Evolutionary conservation across 495 filamentous ascomycete species (phyloP), one percentile per base, ranked within the genome.

Genomic region (Penicillium crystallinum): DNA sequence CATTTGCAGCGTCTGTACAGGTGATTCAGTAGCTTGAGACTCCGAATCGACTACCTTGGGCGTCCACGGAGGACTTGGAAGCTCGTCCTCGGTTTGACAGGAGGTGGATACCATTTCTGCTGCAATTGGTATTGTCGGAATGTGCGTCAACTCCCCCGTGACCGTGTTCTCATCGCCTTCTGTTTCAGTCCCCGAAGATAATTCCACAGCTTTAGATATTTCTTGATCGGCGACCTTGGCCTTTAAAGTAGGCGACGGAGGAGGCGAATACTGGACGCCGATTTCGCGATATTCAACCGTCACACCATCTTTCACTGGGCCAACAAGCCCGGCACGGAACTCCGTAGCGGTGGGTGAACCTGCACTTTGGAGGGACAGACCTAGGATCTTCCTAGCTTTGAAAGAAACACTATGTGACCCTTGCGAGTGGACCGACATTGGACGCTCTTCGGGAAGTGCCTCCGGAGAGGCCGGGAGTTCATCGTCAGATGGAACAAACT

Each of bases 221-320:
- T 29, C 7, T 9, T 34, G 17, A 4, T 33, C 37, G 9, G 57
- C 56, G 22, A n/a, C 38, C 22, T 39, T 47, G 8, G 45, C 33
- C 17, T 67, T 54, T n/a, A 80, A 45, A 38, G 70, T 74, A 6
- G 89, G 89, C 15, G 88, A 95, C 2, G 84, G 76, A 6, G 89
- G 91, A 37, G 89, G 90, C 37, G 91, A 89, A 59, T 78, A 90
- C 65, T 96, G 91, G 35, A 88, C 77, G 2, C 83, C 89, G n/a
- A 78, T 77, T 64, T 95, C 88, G 34, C 78, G 78, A 66, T 91
- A 92, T 30, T 66, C 57, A 9, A 63, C 53, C 46, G 57, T 18
- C 10, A 43, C 25, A 2, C 55, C 34, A 7, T 29, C 18, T 27
- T 63, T 65, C 22, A 44, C 36, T 7, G 58, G 54, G 7, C 48